These are phyloP conservation scores for Xylaria sp. DNA, from an alignment of 2,329 filamentous ascomycete species.

Conservation along the genomic window DNA sequence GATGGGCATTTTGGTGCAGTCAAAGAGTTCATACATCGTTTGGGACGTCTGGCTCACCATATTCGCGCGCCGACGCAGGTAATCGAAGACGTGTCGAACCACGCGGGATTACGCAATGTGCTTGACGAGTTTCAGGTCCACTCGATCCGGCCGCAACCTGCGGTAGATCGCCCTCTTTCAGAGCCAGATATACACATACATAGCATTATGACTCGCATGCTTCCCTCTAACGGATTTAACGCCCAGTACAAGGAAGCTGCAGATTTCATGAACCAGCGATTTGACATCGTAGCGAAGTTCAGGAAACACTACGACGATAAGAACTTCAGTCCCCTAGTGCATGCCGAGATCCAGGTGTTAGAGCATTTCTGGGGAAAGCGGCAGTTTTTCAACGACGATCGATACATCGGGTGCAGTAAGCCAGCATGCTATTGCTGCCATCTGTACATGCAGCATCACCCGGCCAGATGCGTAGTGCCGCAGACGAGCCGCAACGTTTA, in stretches of 20 bases:
- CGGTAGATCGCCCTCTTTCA: conserved; percentile 29
- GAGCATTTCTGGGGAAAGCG: conserved; percentile 57
- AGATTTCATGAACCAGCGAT: conserved; percentile 46
- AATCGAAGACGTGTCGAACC: conserved; percentile 50
- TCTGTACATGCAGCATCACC: conserved; percentile 57
- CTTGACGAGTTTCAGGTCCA: conserved; percentile 49
- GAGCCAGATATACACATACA: conserved; percentile 43
- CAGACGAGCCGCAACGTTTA: conserved; percentile 55
- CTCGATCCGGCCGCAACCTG: neutral
- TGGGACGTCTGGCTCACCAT: conserved; percentile 59
- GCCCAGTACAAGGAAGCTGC: conserved; percentile 36
- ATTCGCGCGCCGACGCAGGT: conserved; percentile 54
- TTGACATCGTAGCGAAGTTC: conserved; percentile 43
- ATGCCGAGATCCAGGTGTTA: conserved; percentile 61
- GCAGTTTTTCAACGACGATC: conserved; percentile 54
- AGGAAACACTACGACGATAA: conserved; percentile 43
- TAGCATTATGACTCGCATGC: conserved; percentile 51
- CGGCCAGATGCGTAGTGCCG: conserved; percentile 48
- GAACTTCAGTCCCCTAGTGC: conserved; percentile 50
- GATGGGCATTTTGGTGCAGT: conserved; percentile 32
- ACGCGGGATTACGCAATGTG: conserved; percentile 46
- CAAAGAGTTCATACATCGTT: conserved; percentile 51
- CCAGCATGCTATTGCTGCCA: conserved; percentile 62
- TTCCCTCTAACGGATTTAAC: conserved; percentile 35
- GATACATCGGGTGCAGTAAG: conserved; percentile 64